A percentile compares a stretch with the other conserved stretches of the same genome.
Evolutionary conservation across 2,329 filamentous ascomycete genomes (phyloP).

Genomic region (Hymenoscyphus occultus): DNA sequence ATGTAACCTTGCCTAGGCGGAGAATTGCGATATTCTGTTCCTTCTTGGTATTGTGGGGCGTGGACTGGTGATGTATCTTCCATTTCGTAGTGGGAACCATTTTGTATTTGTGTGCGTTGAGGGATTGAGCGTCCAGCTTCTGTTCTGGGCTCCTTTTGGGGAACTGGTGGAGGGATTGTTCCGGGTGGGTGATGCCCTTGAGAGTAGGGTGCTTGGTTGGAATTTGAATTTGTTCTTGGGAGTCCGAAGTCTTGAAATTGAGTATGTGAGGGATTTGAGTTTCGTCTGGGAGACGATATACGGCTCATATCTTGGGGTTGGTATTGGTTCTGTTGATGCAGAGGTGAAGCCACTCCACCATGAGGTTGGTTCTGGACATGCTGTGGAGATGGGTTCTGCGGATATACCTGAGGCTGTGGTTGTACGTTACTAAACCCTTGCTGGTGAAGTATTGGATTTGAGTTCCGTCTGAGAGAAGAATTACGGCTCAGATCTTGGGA

Average conservation of each 20-base stretch:
- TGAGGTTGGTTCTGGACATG: slow-evolving; percentile 3
- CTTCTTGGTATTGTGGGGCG: slow-evolving; percentile 8
- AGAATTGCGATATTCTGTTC: slow-evolving; percentile 16
- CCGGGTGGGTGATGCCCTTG: not conserved
- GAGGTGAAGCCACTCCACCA: not conserved
- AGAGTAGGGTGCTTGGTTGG: not conserved
- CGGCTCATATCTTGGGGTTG: not conserved
- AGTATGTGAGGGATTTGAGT: not conserved
- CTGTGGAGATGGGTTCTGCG: not conserved
- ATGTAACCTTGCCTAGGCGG: slow-evolving; percentile 1
- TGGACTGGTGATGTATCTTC: slow-evolving; percentile 9
- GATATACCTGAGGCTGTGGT: not conserved
- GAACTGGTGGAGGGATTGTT: slow-evolving; percentile 8
- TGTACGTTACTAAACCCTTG: not conserved
- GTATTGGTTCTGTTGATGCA: slow-evolving; percentile 3
- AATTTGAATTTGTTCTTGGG: not conserved
- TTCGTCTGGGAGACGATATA: slow-evolving; percentile 5
- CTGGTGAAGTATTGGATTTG: not conserved
- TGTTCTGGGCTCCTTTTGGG: slow-evolving; percentile 12
- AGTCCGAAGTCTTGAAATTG: not conserved
- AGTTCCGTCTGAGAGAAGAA: slow-evolving; percentile 2
- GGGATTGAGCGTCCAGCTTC: slow-evolving; percentile 20
- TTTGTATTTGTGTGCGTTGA: slow-evolving; percentile 17
- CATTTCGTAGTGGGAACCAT: slow-evolving; percentile 8
- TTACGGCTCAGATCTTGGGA: not conserved